A percentile compares a stretch with the other conserved stretches of the same genome.
These are phyloP conservation scores for Parmelia sp. DNA, from an alignment of 495 filamentous ascomycete species.

Conservation along the genomic window DNA sequence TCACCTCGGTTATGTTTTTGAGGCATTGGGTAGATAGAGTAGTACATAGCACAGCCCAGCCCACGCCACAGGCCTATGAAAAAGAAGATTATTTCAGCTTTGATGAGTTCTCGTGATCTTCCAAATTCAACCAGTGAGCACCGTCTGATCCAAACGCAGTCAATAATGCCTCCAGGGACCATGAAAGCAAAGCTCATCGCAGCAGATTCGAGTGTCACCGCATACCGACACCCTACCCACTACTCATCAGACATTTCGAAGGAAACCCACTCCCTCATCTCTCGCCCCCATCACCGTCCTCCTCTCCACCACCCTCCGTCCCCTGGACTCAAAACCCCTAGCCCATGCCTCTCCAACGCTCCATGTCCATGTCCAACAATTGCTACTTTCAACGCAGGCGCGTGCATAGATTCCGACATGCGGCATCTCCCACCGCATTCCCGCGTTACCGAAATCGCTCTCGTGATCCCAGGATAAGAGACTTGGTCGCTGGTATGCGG, in stretches of 20 bases:
- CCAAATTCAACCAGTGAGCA: neutral
- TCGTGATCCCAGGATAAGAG: too few relatives aligned
- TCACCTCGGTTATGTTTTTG: neutral
- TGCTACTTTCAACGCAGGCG: too few relatives aligned
- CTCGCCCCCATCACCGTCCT: too few relatives aligned
- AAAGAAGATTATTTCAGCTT: neutral
- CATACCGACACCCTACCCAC: neutral
- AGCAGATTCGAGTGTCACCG: neutral
- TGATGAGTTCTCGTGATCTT: neutral
- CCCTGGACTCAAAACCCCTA: too few relatives aligned
- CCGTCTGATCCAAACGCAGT: neutral
- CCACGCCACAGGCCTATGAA: neutral
- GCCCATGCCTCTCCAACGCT: too few relatives aligned
- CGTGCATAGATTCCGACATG: too few relatives aligned
- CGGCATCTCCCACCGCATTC: too few relatives aligned
- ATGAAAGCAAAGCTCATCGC: neutral
- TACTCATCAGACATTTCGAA: too few relatives aligned
- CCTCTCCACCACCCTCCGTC: too few relatives aligned
- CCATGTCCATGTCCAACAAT: too few relatives aligned
- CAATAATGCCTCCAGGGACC: neutral
- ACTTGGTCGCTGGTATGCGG: too few relatives aligned
- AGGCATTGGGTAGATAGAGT: neutral
- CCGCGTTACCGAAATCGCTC: too few relatives aligned
- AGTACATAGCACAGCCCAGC: neutral
- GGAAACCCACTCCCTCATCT: neutral